Base-by-base conservation (phyloP, 208 protist genomes). In the Trypanosoma avium region DNA sequence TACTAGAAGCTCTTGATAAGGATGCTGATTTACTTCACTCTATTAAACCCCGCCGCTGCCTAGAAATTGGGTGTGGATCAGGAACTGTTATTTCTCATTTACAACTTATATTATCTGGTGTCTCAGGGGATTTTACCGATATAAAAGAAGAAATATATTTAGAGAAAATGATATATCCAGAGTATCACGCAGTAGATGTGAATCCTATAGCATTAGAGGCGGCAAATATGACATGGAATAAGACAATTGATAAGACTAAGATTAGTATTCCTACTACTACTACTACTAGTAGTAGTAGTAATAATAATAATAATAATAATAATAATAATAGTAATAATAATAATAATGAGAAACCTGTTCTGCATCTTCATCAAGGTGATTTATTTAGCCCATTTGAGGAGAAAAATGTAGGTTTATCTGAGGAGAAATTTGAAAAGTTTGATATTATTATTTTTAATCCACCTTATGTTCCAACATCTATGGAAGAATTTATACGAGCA, bases 371-470 rank as follows among this genome's bases (percentile, higher is more conserved):
- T 24, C 65, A 68, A 6, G 77, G 81, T 22, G 81, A 83, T 54
- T 59, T 87, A 33, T 74, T 83, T 52, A 22, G 29, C 13, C 76
- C 81, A 1, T 65, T 86, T 45, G 29, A 53, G 13, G 9, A 42
- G 1, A 33, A 61, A 45, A 40, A 26, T 6, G 12, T 9, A 17
- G 22, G 35, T 30, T 38, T 2, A 17, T 9, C 8, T 2, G 27
- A 46, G 45, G 55, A 13, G 19, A 33, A 15, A 38, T 24, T 6
- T 19, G 5, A 1, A 0, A 7, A 21, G 17, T 90, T 91, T 61
- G 90, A 96, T 57, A 68, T 93, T 0, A 63, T 96, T 7, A 69
- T 96, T 19, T 94, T 94, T 64, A 96, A 96, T 54, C 90, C 90
- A 12, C 90, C 90, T 8, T 96, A 96, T 65, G 90, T 96, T 30